A percentile compares a stretch with the other conserved stretches of the same genome.
Conservation (phyloP, 2,329 filamentous ascomycete species). For the Aspergillus sp. region DNA sequence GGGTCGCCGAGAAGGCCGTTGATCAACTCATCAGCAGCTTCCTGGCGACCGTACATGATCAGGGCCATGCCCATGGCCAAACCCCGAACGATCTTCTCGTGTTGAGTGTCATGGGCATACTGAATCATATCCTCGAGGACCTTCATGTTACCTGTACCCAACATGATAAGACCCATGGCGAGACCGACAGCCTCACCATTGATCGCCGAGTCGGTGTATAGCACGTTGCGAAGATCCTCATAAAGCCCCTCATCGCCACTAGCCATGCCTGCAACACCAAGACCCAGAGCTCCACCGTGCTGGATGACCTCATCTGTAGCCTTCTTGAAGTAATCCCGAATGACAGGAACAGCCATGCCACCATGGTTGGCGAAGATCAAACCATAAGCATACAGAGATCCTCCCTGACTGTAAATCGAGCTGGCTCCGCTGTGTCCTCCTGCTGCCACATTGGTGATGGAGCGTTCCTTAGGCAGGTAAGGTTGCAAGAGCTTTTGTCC, state of each 20-base stretch:
- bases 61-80: slow-evolving; percentile 95
- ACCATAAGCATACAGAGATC: slow-evolving; percentile 91
- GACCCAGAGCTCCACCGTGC: slow-evolving; percentile 89
- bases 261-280: slow-evolving; percentile 97
- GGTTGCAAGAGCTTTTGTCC: slow-evolving; percentile 91
- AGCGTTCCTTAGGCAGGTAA: slow-evolving; percentile 75
- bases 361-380: slow-evolving; percentile 98
- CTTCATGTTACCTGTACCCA: slow-evolving; percentile 93
- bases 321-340: slow-evolving; percentile 52
- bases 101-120: slow-evolving; percentile 95
- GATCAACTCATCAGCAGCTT: slow-evolving; percentile 91
- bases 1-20: slow-evolving; percentile 91
- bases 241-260: slow-evolving; percentile 89
- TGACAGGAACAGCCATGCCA: slow-evolving; percentile 68
- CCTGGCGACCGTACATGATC: slow-evolving; percentile 96
- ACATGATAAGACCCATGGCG: slow-evolving; percentile 96
- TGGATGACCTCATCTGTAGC: slow-evolving; percentile 78
- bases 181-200: slow-evolving; percentile 96
- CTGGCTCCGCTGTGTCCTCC: slow-evolving; percentile 62
- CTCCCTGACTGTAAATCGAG: slow-evolving; percentile 93
- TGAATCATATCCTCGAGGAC: slow-evolving; percentile 95
- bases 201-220: slow-evolving; percentile 91
- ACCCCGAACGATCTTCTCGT: slow-evolving; percentile 98
- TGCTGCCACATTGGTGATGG: slow-evolving; percentile 57
- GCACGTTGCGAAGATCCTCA: slow-evolving; percentile 81